These are phyloP conservation scores for Fusarium citri DNA, from an alignment of 2,329 filamentous ascomycete genomes.

Conservation along the genomic window DNA sequence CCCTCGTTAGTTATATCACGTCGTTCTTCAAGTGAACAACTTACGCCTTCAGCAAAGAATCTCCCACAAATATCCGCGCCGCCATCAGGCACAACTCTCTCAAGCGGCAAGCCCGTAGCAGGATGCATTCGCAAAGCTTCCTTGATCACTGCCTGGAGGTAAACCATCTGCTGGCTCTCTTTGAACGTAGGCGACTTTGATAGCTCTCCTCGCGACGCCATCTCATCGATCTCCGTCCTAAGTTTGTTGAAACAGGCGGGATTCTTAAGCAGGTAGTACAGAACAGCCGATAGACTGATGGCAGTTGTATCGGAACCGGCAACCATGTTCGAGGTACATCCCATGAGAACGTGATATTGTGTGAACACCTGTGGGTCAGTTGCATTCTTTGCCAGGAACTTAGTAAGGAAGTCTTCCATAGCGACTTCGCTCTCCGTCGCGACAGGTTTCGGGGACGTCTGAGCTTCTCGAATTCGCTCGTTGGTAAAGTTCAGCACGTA, in stretches of 20 bases:
- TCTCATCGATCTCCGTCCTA: conserved; percentile 13
- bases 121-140: conserved; percentile 41
- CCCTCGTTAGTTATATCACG: rapidly evolving
- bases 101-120: conserved; percentile 31
- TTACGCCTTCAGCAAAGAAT: conserved; percentile 37
- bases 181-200: conserved; percentile 29
- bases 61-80: conserved; percentile 26
- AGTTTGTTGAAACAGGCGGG: conserved; percentile 20
- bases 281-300: conserved; percentile 35
- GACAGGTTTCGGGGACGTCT: conserved; percentile 3
- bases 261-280: conserved; percentile 34
- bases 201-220: not conserved
- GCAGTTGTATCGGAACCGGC: conserved; percentile 43
- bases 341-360: conserved; percentile 32
- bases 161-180: conserved; percentile 36
- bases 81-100: conserved; percentile 37
- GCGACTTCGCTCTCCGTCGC: not conserved
- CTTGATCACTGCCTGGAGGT: conserved; percentile 40
- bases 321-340: conserved; percentile 40
- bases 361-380: conserved; percentile 28
- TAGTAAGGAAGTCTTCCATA: conserved; percentile 40
- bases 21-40: not conserved
- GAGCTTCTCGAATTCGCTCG: conserved; percentile 8
- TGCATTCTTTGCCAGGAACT: conserved; percentile 37
- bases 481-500: conserved; percentile 28